Evolutionary conservation across 75 land plant genomes (phyloP), one percentile per base, ranked within the genome.

Genomic region (Pinus albicaulis): DNA sequence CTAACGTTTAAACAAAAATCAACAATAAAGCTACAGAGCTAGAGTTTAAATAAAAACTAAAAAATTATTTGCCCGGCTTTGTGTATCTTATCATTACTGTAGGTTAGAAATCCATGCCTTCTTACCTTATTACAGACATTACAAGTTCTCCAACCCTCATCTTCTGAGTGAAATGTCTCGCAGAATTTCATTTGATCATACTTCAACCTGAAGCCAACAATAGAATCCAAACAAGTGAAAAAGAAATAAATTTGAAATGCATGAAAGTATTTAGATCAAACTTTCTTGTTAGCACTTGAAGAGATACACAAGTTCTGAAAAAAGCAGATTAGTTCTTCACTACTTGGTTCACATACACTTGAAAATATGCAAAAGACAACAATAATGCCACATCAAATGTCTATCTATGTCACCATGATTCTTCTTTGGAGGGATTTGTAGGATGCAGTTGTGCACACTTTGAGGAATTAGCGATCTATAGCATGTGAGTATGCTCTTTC

Each of bases 71-170:
- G 12, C 41, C 24, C 52, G 20, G 41, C 7, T 22, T 41, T 38
- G 52, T 20, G 41, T 36, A 38, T 20, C n/a, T 41, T n/a, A 41
- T 41, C 52, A 65, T n/a, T n/a, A 68, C 52, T 22, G 4, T 41
- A 41, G 20, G 41, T 41, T 10, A 8, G 13, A 68, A 68, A 68
- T 44, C 41, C 48, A n/a, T 38, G 48, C n/a, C 48, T 55, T 73
- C 77, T 66, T 23, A 95, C 98, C 96, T 95, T 95, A 17, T 84
- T 87, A 77, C 98, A 95, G 15, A 87, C 74, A 59, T 93, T 90
- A 71, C 98, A 95, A 24, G 84, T 86, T 65, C 96, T 86, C 98
- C 98, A 95, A n/a, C 98, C 98, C 61, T 88, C 78, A 58, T 82
- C 92, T 78, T 89, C 84, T 11, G 62, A 64, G 74, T 95, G 98